These are phyloP conservation scores for Nidularia sp. DNA, from an alignment of 768 basidiomycete species.

Conservation along the genomic window DNA sequence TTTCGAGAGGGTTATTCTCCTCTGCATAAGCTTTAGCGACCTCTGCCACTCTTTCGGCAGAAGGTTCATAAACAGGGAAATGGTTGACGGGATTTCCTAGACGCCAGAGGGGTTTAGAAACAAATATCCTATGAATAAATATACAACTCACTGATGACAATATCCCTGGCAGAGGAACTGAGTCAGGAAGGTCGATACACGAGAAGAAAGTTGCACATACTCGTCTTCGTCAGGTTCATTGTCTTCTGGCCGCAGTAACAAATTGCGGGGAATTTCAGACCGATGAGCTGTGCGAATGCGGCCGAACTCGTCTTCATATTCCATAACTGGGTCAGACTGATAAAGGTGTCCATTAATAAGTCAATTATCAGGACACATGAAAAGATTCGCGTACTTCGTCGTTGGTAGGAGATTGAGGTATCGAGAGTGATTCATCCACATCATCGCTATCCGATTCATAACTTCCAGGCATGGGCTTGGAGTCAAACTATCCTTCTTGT, in stretches of 20 bases:
- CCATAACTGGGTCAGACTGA: conserved; percentile 74
- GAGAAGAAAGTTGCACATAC: conserved; percentile 28
- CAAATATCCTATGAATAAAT: not conserved
- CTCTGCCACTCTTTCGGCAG: conserved; percentile 72
- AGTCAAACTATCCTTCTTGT: conserved; percentile 53
- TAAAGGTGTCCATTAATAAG: not conserved
- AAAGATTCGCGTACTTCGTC: conserved; percentile 30
- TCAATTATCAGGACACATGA: not conserved
- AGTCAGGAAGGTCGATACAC: conserved; percentile 3
- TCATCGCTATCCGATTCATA: conserved; percentile 74
- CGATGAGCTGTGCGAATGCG: conserved; percentile 63
- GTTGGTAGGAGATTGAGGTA: conserved; percentile 40
- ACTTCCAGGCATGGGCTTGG: conserved; percentile 39
- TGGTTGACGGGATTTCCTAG: conserved; percentile 78
- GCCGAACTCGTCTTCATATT: conserved; percentile 87
- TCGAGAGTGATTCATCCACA: conserved; percentile 70
- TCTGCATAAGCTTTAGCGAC: conserved; percentile 71
- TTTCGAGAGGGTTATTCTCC: conserved; percentile 62
- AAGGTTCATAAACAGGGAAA: conserved; percentile 87
- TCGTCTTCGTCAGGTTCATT: conserved; percentile 50
- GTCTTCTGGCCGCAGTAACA: conserved; percentile 41
- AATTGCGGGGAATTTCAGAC: conserved; percentile 74
- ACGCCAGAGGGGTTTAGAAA: conserved; percentile 1
- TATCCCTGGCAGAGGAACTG: conserved; percentile 35
- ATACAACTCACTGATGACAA: conserved; percentile 47